A percentile compares a stretch with the other conserved stretches of the same genome.
Conservation (phyloP, 2,329 filamentous ascomycete genomes). For the Colletotrichum limetticola region DNA sequence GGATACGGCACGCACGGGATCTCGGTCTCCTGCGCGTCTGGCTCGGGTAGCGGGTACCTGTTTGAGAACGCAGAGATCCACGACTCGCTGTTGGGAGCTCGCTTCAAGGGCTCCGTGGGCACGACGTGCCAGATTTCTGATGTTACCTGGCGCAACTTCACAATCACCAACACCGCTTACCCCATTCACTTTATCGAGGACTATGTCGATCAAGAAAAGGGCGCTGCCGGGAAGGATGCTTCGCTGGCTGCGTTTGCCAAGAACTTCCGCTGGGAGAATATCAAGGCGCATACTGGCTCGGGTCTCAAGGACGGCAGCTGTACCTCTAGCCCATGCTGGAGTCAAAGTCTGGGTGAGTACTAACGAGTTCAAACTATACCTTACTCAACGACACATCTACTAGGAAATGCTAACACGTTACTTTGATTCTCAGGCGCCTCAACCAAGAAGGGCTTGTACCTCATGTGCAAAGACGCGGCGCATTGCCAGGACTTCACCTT, state of each 20-base stretch:
- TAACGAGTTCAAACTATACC: background rate
- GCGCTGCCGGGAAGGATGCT: background rate
- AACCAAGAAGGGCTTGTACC: constrained; percentile 14
- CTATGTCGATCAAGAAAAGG: constrained; percentile 28
- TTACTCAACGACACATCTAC: no score
- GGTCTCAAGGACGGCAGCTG: constrained; percentile 20
- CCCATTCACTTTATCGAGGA: constrained; percentile 27
- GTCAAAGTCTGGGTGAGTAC: background rate
- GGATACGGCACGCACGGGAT: constrained; percentile 19
- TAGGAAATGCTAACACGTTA: background rate
- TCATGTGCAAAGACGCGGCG: constrained; percentile 21
- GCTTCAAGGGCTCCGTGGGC: constrained; percentile 23
- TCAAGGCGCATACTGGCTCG: constrained; percentile 5
- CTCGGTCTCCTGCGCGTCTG: constrained; percentile 6
- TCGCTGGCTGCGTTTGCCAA: constrained; percentile 19
- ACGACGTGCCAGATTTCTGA: constrained; percentile 21
- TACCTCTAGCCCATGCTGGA: constrained; percentile 16
- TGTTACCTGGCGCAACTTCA: constrained; percentile 22
- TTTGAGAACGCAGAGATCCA: constrained; percentile 18
- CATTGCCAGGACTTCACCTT: constrained; percentile 25
- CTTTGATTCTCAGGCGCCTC: background rate
- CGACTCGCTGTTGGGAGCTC: constrained; percentile 13
- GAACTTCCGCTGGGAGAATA: constrained; percentile 21
- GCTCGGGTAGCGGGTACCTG: constrained; percentile 6
- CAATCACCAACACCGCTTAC: constrained; percentile 19